Conservation (phyloP, 202 grass and related monocot genomes). For the Hordeum pubiflorum region DNA sequence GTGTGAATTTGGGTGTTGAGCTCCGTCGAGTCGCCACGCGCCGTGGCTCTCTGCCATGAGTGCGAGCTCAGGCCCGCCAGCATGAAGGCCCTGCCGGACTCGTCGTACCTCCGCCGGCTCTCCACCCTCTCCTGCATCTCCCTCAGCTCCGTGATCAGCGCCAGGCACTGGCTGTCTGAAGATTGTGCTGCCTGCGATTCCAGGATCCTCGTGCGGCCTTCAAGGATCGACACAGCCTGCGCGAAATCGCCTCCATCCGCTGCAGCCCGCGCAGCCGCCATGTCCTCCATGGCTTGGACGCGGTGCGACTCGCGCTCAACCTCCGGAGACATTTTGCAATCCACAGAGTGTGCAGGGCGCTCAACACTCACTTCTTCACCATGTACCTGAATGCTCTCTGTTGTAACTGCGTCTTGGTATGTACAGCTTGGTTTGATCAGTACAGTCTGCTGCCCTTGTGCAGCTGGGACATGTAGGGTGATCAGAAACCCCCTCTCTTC, state of each 20-base stretch:
- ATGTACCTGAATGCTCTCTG: conserved; percentile 29
- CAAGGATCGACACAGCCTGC: conserved; percentile 59
- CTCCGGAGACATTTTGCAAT: conserved; percentile 44
- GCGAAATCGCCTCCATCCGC: conserved; percentile 54
- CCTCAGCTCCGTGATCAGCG: conserved; percentile 54
- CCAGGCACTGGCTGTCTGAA: conserved; percentile 49
- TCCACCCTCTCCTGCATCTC: conserved; percentile 93
- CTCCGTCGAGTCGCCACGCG: conserved; percentile 76
- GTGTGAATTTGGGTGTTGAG: conserved; percentile 47
- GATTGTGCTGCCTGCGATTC: conserved; percentile 34
- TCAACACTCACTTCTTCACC: conserved; percentile 42
- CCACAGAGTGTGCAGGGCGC: conserved; percentile 30
- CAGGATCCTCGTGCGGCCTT: conserved; percentile 41
- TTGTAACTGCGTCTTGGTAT: conserved; percentile 43
- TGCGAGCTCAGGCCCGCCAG: conserved; percentile 80
- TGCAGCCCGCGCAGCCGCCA: conserved; percentile 49
- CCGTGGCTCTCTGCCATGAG: conserved; percentile 77
- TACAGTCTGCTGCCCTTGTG: conserved; percentile 30
- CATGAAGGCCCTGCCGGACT: conserved; percentile 73
- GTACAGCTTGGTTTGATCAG: conserved; percentile 53
- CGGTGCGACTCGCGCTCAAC: conserved; percentile 78
- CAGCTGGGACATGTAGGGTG: conserved; percentile 50
- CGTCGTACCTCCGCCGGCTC: conserved; percentile 62
- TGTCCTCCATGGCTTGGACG: conserved; percentile 57
- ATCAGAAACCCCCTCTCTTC: conserved; percentile 77